Evolutionary conservation across 805 yeast genomes (phyloP).

Genomic region (Starmerella scarabaei): DNA sequence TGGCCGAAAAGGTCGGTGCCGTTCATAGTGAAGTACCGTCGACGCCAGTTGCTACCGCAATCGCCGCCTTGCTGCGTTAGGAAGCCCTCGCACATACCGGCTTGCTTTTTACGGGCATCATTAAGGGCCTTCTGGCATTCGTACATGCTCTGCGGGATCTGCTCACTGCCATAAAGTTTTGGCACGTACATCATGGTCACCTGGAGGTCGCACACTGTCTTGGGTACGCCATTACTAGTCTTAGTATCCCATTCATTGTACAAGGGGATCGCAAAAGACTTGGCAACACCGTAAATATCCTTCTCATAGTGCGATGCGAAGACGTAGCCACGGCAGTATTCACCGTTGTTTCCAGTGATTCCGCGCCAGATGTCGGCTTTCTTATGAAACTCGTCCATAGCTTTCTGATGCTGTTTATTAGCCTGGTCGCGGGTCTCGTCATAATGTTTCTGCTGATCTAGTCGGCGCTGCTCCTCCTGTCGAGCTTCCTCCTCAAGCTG

Average conservation of each 20-base stretch:
- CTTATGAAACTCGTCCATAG: slow-evolving; percentile 15
- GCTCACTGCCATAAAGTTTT: slow-evolving; percentile 37
- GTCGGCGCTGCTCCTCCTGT: not conserved
- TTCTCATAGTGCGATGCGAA: slow-evolving; percentile 46
- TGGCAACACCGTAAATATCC: slow-evolving; percentile 41
- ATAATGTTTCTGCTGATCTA: not conserved
- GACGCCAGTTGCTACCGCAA: slow-evolving; percentile 53
- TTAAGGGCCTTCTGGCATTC: slow-evolving; percentile 26
- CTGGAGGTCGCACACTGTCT: slow-evolving; percentile 51
- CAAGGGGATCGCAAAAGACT: slow-evolving; percentile 44
- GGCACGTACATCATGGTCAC: slow-evolving; percentile 57
- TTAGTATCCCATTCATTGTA: slow-evolving; percentile 70
- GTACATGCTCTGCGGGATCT: slow-evolving; percentile 46
- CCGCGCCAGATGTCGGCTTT: slow-evolving; percentile 38
- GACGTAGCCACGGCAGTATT: slow-evolving; percentile 69
- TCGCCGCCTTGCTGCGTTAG: slow-evolving; percentile 91
- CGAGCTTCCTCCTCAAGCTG: slow-evolving; percentile 3
- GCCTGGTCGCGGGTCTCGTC: slow-evolving; percentile 2
- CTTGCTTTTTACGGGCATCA: slow-evolving; percentile 24
- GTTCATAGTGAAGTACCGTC: slow-evolving; percentile 57
- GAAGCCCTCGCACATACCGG: slow-evolving; percentile 44
- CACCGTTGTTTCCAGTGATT: slow-evolving; percentile 70
- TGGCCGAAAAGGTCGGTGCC: slow-evolving; percentile 66
- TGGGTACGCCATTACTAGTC: slow-evolving; percentile 36
- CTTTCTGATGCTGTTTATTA: slow-evolving; percentile 14